Evolutionary conservation across 2,329 filamentous ascomycete genomes (phyloP).

Genomic region (Ceratocystis ficicola): DNA sequence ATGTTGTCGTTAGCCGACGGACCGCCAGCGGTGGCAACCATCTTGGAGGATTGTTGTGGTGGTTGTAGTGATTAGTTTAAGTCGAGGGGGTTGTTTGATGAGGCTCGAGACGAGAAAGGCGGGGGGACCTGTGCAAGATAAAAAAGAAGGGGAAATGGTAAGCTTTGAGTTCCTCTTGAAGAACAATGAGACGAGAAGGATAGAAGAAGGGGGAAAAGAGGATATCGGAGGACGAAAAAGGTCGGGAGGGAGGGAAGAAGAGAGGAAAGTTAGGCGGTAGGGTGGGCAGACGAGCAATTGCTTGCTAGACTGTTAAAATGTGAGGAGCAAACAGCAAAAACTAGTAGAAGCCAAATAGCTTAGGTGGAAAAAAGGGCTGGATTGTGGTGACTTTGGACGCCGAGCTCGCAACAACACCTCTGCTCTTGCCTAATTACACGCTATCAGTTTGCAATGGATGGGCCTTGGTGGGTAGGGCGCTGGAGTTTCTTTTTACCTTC

Average conservation of each 20-base stretch:
- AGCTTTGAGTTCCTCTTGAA: slow-evolving; percentile 6
- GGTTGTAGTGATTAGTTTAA: not conserved
- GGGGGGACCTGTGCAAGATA: slow-evolving; percentile 19
- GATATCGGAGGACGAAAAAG: slow-evolving; percentile 15
- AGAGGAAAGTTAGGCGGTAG: not conserved
- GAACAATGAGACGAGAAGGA: slow-evolving; percentile 6
- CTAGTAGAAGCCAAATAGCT: not conserved
- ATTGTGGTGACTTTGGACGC: not conserved
- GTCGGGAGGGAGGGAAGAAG: slow-evolving; percentile 8
- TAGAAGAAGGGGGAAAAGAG: slow-evolving; percentile 14
- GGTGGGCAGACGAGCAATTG: not conserved
- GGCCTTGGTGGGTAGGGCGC: not conserved
- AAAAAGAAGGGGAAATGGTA: slow-evolving; percentile 19
- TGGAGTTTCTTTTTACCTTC: not conserved
- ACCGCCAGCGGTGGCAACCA: slow-evolving; percentile 36
- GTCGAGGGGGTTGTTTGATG: slow-evolving; percentile 13
- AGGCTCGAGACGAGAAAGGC: slow-evolving; percentile 14
- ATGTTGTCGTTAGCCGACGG: slow-evolving; percentile 96
- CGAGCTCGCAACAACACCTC: slow-evolving; percentile 6
- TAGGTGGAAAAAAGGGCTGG: not conserved
- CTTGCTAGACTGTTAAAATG: not conserved
- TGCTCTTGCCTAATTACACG: not conserved
- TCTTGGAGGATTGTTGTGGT: slow-evolving; percentile 16
- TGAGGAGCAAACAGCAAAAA: not conserved
- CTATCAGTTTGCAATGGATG: not conserved